Evolutionary conservation across 2,329 filamentous ascomycete species (phyloP).

Genomic region (Talaromyces sp.): DNA sequence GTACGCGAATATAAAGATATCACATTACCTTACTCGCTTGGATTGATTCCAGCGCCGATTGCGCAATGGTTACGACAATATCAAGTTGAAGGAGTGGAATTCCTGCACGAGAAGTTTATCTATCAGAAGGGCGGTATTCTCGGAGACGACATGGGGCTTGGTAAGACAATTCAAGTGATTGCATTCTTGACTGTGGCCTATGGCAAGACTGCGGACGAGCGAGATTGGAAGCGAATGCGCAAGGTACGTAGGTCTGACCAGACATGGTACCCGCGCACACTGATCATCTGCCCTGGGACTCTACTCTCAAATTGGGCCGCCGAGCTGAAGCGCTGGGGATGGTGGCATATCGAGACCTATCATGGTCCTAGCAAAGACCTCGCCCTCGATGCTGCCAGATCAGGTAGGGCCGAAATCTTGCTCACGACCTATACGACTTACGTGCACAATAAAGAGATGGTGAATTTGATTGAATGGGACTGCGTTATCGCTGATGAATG

Average conservation of each 20-base stretch:
- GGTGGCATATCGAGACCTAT: constrained; percentile 86
- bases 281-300: constrained; percentile 87
- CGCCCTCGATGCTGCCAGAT: constrained; percentile 70
- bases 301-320: constrained; percentile 89
- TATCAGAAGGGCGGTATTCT: constrained; percentile 89
- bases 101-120: constrained; percentile 85
- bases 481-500: constrained; percentile 94
- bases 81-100: constrained; percentile 80
- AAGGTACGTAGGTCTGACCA: constrained; percentile 69
- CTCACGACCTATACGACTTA: constrained; percentile 95
- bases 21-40: constrained; percentile 71
- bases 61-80: constrained; percentile 92
- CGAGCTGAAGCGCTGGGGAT: constrained; percentile 88
- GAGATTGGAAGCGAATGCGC: constrained; percentile 83
- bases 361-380: constrained; percentile 74
- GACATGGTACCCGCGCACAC: constrained; percentile 77
- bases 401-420: constrained; percentile 83
- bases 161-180: constrained; percentile 95
- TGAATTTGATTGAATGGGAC: constrained; percentile 91
- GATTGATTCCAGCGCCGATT: constrained; percentile 82
- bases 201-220: constrained; percentile 87
- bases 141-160: constrained; percentile 96
- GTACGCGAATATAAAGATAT: constrained; percentile 75
- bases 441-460: constrained; percentile 68
- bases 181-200: constrained; percentile 90